These are phyloP conservation scores for Pseudopyricularia cyperi DNA, from an alignment of 2,329 filamentous ascomycete genomes.

Conservation along the genomic window DNA sequence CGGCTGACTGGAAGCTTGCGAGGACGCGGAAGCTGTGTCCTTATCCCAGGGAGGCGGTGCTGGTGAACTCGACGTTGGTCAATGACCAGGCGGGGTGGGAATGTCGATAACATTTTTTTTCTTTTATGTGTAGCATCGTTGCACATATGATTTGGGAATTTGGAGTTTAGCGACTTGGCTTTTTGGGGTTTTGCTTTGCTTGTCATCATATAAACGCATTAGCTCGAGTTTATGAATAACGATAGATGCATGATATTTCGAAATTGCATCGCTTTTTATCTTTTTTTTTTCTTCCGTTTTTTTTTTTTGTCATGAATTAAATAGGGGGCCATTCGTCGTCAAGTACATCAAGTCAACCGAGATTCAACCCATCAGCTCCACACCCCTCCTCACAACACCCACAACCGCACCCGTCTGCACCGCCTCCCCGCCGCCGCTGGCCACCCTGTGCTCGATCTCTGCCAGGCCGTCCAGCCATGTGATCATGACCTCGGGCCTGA, in stretches of 20 bases:
- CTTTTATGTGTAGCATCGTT: neutral
- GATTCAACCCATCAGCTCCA: constrained; percentile 49
- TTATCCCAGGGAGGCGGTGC: constrained; percentile 14
- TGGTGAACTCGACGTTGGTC: neutral
- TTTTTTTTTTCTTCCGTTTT: neutral
- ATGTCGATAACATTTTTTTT: neutral
- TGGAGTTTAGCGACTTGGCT: neutral
- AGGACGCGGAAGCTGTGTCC: constrained; percentile 19
- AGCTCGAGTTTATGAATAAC: neutral
- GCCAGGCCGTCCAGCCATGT: constrained; percentile 85
- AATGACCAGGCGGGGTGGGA: neutral
- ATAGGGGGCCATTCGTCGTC: too few relatives aligned
- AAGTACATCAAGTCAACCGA: too few relatives aligned
- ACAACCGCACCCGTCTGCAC: constrained; percentile 91
- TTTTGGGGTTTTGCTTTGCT: too few relatives aligned
- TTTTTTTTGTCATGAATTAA: neutral
- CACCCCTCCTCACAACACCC: constrained; percentile 75
- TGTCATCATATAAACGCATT: neutral
- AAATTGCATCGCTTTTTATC: neutral
- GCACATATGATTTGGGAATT: neutral
- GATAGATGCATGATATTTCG: neutral
- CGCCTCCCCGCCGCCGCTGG: constrained; percentile 72
- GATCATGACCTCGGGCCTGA: constrained; percentile 75
- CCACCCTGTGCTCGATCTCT: constrained; percentile 83
- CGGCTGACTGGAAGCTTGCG: neutral